A percentile compares a stretch with the other conserved stretches of the same genome.
Conservation (phyloP, 176 grass and related monocot species). For the Ananas comosus region DNA sequence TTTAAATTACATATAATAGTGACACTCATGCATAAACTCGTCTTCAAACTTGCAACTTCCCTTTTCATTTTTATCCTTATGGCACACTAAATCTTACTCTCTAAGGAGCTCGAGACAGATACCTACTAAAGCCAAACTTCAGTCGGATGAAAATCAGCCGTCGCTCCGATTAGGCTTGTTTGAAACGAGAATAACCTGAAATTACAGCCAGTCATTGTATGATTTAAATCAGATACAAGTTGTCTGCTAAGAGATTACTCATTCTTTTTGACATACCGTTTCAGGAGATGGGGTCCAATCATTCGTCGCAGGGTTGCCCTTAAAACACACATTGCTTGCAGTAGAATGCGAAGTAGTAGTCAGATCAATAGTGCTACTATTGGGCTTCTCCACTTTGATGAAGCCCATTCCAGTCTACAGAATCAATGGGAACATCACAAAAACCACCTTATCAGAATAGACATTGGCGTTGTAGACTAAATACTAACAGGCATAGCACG, state of each 20-base stretch:
- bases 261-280: constrained; percentile 25
- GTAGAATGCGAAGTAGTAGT: constrained; percentile 16
- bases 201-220: constrained; percentile 4
- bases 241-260: not conserved
- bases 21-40: too few species aligned
- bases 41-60: too few species aligned
- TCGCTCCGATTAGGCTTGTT: constrained; percentile 78
- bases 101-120: not conserved
- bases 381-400: constrained; percentile 57
- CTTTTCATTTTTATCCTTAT: not conserved
- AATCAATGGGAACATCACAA: not conserved
- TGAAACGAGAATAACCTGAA: constrained; percentile 56
- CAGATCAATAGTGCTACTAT: constrained; percentile 17
- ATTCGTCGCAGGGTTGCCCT: constrained; percentile 75
- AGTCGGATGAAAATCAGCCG: constrained; percentile 20
- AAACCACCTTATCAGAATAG: not conserved
- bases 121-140: not conserved
- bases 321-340: constrained; percentile 23
- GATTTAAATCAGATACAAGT: not conserved
- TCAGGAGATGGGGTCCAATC: constrained; percentile 77
- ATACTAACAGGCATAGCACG: not conserved
- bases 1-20: too few species aligned
- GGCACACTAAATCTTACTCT: not conserved
- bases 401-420: constrained; percentile 67
- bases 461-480: not conserved